These are phyloP conservation scores for Castanea mollissima DNA, from an alignment of 306 rosid genomes.

Conservation along the genomic window DNA sequence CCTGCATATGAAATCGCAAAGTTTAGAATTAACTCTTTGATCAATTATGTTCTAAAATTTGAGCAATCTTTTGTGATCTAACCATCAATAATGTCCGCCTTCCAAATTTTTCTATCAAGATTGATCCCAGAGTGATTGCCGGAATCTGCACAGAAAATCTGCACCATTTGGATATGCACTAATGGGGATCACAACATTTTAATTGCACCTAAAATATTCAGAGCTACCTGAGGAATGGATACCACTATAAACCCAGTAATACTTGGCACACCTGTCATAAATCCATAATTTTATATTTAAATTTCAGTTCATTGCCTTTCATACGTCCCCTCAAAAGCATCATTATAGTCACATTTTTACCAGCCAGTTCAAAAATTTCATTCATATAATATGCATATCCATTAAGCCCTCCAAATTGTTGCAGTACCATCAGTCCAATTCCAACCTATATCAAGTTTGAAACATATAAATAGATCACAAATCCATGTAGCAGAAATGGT, in stretches of 20 bases:
- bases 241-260: slow-evolving; percentile 14
- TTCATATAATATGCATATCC: slow-evolving; percentile 5
- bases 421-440: slow-evolving; percentile 12
- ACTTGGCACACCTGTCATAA: slow-evolving; percentile 18
- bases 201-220: neutral
- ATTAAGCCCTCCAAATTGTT: slow-evolving; percentile 6
- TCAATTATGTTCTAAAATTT: neutral
- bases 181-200: neutral
- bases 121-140: neutral
- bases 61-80: neutral
- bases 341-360: slow-evolving; percentile 5
- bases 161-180: too few species aligned
- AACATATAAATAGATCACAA: neutral
- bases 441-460: slow-evolving; percentile 15
- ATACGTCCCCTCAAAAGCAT: too few species aligned
- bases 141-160: neutral
- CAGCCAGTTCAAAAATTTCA: slow-evolving; percentile 12
- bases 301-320: too few species aligned
- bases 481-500: too few species aligned
- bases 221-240: neutral
- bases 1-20: neutral
- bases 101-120: slow-evolving; percentile 18
- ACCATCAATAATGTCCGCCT: slow-evolving; percentile 26
- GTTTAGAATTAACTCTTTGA: neutral
- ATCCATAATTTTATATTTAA: neutral